Evolutionary conservation across 768 basidiomycete species (phyloP).

Genomic region (Jaapia argillacea): DNA sequence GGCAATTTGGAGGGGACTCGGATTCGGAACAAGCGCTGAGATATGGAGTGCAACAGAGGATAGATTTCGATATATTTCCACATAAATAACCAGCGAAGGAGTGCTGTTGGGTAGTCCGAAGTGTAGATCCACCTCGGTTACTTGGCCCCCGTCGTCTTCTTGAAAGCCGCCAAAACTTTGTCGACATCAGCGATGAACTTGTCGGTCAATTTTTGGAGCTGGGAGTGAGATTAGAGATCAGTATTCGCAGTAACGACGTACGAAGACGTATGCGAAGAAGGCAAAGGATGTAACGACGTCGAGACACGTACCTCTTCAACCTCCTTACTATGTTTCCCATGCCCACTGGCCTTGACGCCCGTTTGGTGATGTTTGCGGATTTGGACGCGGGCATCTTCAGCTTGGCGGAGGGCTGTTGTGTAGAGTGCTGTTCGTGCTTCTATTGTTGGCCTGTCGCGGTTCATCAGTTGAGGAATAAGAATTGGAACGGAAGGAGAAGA

Average conservation of each 20-base stretch:
- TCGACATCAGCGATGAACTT: constrained; percentile 56
- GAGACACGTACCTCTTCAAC: constrained; percentile 55
- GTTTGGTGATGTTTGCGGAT: constrained; percentile 62
- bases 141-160: constrained; percentile 37
- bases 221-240: background rate
- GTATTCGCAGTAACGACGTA: constrained; percentile 1
- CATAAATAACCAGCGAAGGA: too few species aligned
- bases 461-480: constrained; percentile 1
- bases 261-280: background rate
- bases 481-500: background rate
- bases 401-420: constrained; percentile 45
- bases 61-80: too few species aligned
- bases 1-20: too few species aligned
- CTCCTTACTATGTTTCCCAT: constrained; percentile 58
- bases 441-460: constrained; percentile 53
- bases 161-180: constrained; percentile 49
- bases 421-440: constrained; percentile 55
- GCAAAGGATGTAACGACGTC: too few species aligned
- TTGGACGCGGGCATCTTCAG: constrained; percentile 69
- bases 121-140: too few species aligned
- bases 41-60: too few species aligned
- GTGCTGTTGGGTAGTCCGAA: too few species aligned
- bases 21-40: too few species aligned
- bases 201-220: constrained; percentile 74
- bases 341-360: constrained; percentile 60